These are phyloP conservation scores for Prosopis cineraria DNA, from an alignment of 306 rosid genomes.

Conservation along the genomic window DNA sequence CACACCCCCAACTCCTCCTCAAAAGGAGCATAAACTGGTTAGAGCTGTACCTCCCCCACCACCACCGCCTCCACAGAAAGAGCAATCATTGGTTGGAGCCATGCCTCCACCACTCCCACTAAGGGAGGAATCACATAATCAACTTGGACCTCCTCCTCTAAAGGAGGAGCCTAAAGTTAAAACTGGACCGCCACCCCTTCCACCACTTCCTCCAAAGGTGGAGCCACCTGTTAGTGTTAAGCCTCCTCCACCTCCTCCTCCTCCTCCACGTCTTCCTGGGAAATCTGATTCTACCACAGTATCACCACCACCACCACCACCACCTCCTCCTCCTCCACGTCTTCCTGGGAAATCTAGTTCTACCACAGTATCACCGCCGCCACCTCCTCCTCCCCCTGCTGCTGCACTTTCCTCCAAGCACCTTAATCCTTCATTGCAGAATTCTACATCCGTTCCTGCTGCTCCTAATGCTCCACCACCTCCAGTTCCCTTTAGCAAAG, in stretches of 20 bases:
- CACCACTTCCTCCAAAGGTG: conserved; percentile 48
- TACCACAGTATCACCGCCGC: conserved; percentile 30
- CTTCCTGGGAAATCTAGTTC: conserved; percentile 37
- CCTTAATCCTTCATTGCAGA: conserved; percentile 31
- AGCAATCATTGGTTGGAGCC: background rate
- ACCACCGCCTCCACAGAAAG: conserved; percentile 33
- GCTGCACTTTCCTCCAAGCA: conserved; percentile 37
- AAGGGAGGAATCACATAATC: conserved; percentile 28
- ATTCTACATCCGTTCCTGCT: conserved; percentile 38
- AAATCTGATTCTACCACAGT: conserved; percentile 35
- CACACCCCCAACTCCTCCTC: conserved; percentile 25
- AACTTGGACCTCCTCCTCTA: conserved; percentile 37
- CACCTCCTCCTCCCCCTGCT: conserved; percentile 44
- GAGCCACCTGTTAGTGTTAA: conserved; percentile 27
- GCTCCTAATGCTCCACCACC: conserved; percentile 68
- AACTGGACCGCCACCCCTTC: conserved; percentile 44
- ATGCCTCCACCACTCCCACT: background rate
- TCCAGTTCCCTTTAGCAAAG: conserved; percentile 52
- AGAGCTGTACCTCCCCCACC: conserved; percentile 24
- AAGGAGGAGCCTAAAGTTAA: conserved; percentile 27
- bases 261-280: conserved; percentile 33
- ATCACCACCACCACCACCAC: conserved; percentile 40
- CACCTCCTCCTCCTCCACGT: conserved; percentile 42
- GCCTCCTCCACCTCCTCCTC: conserved; percentile 45
- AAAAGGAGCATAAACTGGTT: conserved; percentile 12